These are phyloP conservation scores for Globisporangium yorkense DNA, from an alignment of 352 stramenopile genomes.

Conservation along the genomic window DNA sequence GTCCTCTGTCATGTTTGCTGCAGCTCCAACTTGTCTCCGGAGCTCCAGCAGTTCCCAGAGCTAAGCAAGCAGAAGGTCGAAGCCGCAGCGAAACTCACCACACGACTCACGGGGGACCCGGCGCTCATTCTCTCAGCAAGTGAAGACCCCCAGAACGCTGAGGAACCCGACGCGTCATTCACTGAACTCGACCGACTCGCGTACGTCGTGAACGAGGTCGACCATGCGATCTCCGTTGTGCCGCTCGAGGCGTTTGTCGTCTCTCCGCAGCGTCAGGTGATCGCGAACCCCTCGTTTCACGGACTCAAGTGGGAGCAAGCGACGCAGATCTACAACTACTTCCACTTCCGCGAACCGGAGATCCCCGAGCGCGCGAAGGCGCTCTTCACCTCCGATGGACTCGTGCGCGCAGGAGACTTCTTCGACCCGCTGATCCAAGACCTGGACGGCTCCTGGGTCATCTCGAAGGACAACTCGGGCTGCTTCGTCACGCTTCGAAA, in stretches of 20 bases:
- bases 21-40: conserved; percentile 69
- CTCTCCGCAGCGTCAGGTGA: conserved; percentile 59
- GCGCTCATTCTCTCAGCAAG: conserved; percentile 30
- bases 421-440: conserved; percentile 64
- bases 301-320: conserved; percentile 62
- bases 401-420: conserved; percentile 65
- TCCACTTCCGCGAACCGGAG: conserved; percentile 66
- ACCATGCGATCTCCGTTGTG: conserved; percentile 47
- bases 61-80: conserved; percentile 54
- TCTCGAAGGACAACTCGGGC: conserved; percentile 64
- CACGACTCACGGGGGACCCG: conserved; percentile 62
- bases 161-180: conserved; percentile 39
- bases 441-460: conserved; percentile 52
- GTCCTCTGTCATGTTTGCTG: not conserved
- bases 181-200: conserved; percentile 72
- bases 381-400: conserved; percentile 41
- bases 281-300: conserved; percentile 62
- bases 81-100: conserved; percentile 34
- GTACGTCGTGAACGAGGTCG: conserved; percentile 61
- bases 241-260: conserved; percentile 66
- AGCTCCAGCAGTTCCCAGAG: conserved; percentile 77
- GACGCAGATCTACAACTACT: conserved; percentile 65
- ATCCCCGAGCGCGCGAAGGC: conserved; percentile 50
- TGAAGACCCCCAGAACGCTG: conserved; percentile 32
- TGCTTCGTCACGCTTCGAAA: conserved; percentile 56